A percentile compares a stretch with the other conserved stretches of the same genome.
phyloP scores from a whole-genome alignment of 805 yeast species.

The Starmerella cellae region DNA sequence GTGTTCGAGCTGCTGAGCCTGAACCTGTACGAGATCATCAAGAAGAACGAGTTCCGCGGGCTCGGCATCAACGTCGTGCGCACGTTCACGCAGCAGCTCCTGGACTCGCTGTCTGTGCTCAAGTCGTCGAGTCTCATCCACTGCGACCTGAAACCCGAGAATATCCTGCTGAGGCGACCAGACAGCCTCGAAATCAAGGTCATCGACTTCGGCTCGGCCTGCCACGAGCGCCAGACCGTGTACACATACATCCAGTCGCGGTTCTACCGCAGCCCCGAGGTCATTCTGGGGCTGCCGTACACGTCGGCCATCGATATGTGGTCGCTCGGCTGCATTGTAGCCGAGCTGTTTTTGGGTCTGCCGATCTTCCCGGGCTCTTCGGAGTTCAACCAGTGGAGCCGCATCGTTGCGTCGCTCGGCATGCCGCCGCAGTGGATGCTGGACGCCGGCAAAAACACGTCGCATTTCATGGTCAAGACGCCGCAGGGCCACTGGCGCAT shows the following conservation, averaged over 20 bases:
- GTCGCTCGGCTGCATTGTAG: slow-evolving; percentile 89
- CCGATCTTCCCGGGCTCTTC: slow-evolving; percentile 93
- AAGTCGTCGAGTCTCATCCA: slow-evolving; percentile 79
- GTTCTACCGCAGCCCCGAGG: slow-evolving; percentile 91
- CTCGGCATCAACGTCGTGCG: slow-evolving; percentile 65
- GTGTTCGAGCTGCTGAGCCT: slow-evolving; percentile 83
- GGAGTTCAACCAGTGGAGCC: slow-evolving; percentile 76
- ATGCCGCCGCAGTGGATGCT: slow-evolving; percentile 91
- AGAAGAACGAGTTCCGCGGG: slow-evolving; percentile 90
- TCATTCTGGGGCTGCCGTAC: slow-evolving; percentile 79
- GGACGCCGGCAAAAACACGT: slow-evolving; percentile 80
- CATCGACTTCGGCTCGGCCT: slow-evolving; percentile 92
- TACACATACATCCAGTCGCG: slow-evolving; percentile 88
- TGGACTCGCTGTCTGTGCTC: slow-evolving; percentile 67
- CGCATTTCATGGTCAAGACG: slow-evolving; percentile 46
- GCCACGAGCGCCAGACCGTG: slow-evolving; percentile 78
- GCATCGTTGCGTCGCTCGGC: slow-evolving; percentile 73
- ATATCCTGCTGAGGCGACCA: slow-evolving; percentile 64
- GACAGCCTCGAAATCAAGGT: slow-evolving; percentile 80
- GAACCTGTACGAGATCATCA: slow-evolving; percentile 77
- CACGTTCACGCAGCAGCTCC: slow-evolving; percentile 62
- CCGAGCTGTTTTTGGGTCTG: slow-evolving; percentile 78
- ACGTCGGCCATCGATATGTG: slow-evolving; percentile 92
- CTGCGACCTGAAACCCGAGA: slow-evolving; percentile 95
- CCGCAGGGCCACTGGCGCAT: slow-evolving; percentile 26